Evolutionary conservation across 2,329 filamentous ascomycete species (phyloP), one percentile per base, ranked within the genome.

Genomic region (Xylaria sp.): DNA sequence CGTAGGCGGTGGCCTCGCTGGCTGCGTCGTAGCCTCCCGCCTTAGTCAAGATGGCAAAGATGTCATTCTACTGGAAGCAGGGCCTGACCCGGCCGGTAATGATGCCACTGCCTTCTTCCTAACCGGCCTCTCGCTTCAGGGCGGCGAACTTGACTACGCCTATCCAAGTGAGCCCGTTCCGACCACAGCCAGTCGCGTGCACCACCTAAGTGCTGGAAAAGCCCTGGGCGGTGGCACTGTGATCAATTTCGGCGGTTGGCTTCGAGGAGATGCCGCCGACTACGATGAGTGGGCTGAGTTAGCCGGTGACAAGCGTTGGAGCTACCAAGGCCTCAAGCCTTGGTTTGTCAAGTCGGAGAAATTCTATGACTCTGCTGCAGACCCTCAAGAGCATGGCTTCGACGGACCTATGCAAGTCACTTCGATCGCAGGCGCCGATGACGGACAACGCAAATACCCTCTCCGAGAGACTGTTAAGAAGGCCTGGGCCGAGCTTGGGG

Each of bases 321-420:
- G 53, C 53, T 56, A 56, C 31, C 17, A 56, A 13, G 53, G 53
- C n/a, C 33, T 56, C 31, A 56, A 38, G 53, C 53, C 53, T 9
- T 56, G 53, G 53, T 56, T 56, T 23, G 28, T 56, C 10, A 56
- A 56, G 53, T 56, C 53, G 53, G 53, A 56, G 31, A 56, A 56
- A 38, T 56, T 23, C 33, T 56, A 38, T 23, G 31, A 56, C 10
- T 56, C 53, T n/a, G 10, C 9, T 13, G 53, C 53, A 36, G 53
- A 56, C 33, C 53, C 53, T 38, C 53, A 56, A 2, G 53, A 56
- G n/a, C 53, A 56, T 38, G 53, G 53, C n/a, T 56, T 56, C 31
- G 53, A 56, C 11, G 53, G 53, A 38, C 53, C 53, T 56, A 23
- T 56, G 53, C 13, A 56, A 15, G n/a, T 56, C n/a, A 56, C 53